These are phyloP conservation scores for Fusarium brevicatenulatum DNA, from an alignment of 2,329 filamentous ascomycete genomes.

Conservation along the genomic window DNA sequence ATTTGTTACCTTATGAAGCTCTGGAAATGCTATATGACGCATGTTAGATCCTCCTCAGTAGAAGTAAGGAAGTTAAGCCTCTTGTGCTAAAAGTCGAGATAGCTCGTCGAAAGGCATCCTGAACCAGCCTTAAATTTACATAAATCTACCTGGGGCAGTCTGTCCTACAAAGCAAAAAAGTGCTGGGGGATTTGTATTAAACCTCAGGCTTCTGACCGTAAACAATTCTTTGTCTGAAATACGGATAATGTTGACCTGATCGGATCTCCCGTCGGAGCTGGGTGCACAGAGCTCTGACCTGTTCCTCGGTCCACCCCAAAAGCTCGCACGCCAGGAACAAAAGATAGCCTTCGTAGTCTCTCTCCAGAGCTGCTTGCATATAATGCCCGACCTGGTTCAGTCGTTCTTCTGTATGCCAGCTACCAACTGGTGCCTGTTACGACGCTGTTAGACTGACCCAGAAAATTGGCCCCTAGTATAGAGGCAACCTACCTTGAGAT, in stretches of 20 bases:
- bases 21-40: rapidly evolving
- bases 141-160: background rate
- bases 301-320: background rate
- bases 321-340: conserved; percentile 14
- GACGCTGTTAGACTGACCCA: background rate
- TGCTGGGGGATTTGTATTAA: rapidly evolving
- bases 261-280: conserved; percentile 7
- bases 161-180: background rate
- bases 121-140: background rate
- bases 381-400: background rate
- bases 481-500: background rate
- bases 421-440: background rate
- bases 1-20: rapidly evolving
- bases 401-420: conserved; percentile 2
- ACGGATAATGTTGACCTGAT: conserved; percentile 14
- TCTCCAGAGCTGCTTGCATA: conserved; percentile 13
- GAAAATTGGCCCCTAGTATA: rapidly evolving
- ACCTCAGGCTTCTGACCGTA: conserved; percentile 8
- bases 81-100: background rate
- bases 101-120: too few relatives aligned
- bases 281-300: background rate
- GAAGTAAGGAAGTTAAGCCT: background rate
- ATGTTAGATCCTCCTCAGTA: background rate
- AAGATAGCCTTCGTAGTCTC: conserved; percentile 17
- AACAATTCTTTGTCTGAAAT: conserved; percentile 18